A percentile compares a stretch with the other conserved stretches of the same genome.
Conservation (phyloP, 2,329 filamentous ascomycete species). For the Curvularia sp. region DNA sequence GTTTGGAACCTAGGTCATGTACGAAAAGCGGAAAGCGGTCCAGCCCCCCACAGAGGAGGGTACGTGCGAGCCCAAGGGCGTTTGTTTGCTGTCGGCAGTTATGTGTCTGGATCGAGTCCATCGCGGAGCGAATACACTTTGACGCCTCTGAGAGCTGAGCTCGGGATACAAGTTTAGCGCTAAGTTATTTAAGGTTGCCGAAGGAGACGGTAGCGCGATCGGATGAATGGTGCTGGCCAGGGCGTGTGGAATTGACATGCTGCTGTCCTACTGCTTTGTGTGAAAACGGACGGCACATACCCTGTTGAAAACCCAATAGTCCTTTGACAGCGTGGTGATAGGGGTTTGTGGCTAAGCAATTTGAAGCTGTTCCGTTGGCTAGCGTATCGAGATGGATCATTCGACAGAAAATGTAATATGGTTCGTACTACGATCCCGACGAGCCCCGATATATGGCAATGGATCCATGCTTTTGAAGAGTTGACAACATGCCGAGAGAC, state of each 20-base stretch:
- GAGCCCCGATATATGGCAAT: conserved; percentile 2
- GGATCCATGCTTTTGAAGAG: conserved; percentile 10
- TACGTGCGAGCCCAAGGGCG: neutral
- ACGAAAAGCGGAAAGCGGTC: neutral
- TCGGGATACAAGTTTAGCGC: neutral
- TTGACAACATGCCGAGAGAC: conserved; percentile 10
- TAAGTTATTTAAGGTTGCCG: neutral
- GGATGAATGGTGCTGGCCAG: neutral
- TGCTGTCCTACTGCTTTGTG: neutral
- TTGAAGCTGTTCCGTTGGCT: conserved; percentile 4
- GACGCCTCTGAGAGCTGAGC: neutral
- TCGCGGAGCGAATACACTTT: neutral
- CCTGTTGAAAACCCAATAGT: neutral
- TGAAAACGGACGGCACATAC: neutral
- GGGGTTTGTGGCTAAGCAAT: conserved; percentile 4
- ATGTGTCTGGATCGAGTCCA: neutral
- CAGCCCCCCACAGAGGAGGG: conserved; percentile 5
- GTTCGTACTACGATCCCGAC: conserved; percentile 3
- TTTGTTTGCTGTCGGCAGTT: neutral
- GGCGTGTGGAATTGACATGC: neutral
- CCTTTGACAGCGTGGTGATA: conserved; percentile 1
- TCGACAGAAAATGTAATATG: neutral
- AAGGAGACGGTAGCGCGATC: neutral
- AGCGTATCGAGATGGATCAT: neutral
- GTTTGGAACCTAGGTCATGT: neutral